These are phyloP conservation scores for Trichomonas gallinae DNA, from an alignment of 208 protist genomes.

Conservation along the genomic window DNA sequence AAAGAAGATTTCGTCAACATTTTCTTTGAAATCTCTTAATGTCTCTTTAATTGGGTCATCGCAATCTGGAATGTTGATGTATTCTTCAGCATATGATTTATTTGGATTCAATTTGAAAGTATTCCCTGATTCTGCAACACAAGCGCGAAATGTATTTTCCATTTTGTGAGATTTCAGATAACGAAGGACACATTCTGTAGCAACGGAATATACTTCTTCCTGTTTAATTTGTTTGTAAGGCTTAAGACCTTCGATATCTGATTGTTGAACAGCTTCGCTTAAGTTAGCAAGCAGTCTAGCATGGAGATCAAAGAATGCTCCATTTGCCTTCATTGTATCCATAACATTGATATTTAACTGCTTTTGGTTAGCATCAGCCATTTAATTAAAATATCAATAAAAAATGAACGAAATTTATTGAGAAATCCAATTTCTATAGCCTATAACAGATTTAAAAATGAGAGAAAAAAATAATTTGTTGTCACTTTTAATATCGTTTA, in stretches of 20 bases:
- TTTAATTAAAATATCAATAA: neutral
- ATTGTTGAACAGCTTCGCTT: neutral
- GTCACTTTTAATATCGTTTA: too few relatives aligned
- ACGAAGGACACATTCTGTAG: neutral
- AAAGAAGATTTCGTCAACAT: neutral
- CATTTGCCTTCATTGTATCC: neutral
- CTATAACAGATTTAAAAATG: too few relatives aligned
- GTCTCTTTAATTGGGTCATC: neutral
- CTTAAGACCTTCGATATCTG: neutral
- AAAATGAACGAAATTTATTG: too few relatives aligned
- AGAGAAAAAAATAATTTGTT: too few relatives aligned
- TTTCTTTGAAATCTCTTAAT: neutral
- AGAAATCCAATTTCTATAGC: too few relatives aligned
- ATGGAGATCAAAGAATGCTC: neutral
- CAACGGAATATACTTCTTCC: neutral
- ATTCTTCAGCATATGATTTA: neutral
- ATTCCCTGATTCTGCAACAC: neutral
- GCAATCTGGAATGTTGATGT: neutral
- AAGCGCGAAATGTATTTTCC: neutral
- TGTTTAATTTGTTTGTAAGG: neutral
- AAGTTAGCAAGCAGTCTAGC: neutral
- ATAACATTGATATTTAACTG: neutral
- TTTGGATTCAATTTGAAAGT: neutral
- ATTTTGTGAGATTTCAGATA: neutral
- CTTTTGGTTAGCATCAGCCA: neutral